Base-by-base conservation (phyloP, 1,139 yeast species). In the Sugiyamaella paludigena region DNA sequence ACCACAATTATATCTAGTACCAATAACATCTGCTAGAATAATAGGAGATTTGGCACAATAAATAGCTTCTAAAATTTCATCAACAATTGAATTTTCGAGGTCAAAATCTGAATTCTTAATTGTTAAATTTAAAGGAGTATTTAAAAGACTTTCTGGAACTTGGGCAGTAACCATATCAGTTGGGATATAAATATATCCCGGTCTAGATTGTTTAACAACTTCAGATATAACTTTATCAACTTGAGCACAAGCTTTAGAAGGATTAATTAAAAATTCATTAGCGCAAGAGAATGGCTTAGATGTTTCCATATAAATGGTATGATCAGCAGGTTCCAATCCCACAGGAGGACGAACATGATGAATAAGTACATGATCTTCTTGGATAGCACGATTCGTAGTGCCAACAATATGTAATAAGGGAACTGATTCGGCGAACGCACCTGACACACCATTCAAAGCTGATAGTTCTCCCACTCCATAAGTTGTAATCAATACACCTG, bases 401-500 rank as follows among this genome's bases (percentile, higher is more conserved):
- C 96, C 96, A 35, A 88, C 95, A 59, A 88, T 81, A 69, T 87
- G 95, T 51, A 88, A 73, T 28, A 87, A 75, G 9, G 95, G 95
- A 32, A 80, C 81, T 63, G 77, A 82, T 67, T 87, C 96, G 40
- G 92, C 84, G 68, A 77, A 84, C 7, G 95, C 81, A 54, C 95
- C 95, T 42, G 91, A 80, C 53, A 86, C 75, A 45, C 95, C 96
- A 69, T 87, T 88, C 56, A 87, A 68, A 11, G 95, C 95, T 48
- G 87, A 81, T 52, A 87, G 76, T 69, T 87, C 96, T 51, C 96
- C 96, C 43, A 88, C 96, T 49, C 95, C 96, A 67, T 75, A 85
- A 13, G 87, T 81, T 36, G 87, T 79, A 50, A 71, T 61, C 39
- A 71, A 51, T 10, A 66, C 74, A 28, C 70, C 73, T 2, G 73